phyloP scores from a whole-genome alignment of 2,329 filamentous ascomycete genomes.

The Colletotrichum trifolii region DNA sequence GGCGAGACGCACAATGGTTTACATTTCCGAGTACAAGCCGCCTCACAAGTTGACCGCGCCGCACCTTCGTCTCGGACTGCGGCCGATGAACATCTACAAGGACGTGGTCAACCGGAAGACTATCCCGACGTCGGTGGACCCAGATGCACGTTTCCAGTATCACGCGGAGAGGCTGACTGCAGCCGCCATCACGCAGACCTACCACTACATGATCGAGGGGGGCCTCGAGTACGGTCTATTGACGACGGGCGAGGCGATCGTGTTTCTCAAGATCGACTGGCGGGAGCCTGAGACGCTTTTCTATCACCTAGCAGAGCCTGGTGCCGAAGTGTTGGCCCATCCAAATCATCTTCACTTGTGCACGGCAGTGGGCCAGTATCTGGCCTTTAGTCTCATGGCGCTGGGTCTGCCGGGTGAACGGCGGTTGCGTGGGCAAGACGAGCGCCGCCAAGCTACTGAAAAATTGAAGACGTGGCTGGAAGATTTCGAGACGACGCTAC shows the following conservation, averaged over 20 bases:
- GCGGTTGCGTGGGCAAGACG: slow-evolving; percentile 37
- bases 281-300: slow-evolving; percentile 41
- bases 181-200: slow-evolving; percentile 58
- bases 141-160: slow-evolving; percentile 47
- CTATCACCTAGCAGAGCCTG: slow-evolving; percentile 47
- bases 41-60: slow-evolving; percentile 57
- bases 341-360: slow-evolving; percentile 36
- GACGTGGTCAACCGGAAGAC: slow-evolving; percentile 41
- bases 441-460: slow-evolving; percentile 29
- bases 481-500: slow-evolving; percentile 42
- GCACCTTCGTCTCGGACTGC: slow-evolving; percentile 55
- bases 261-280: slow-evolving; percentile 53
- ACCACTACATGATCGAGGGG: slow-evolving; percentile 60
- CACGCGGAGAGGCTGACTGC: slow-evolving; percentile 50
- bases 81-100: slow-evolving; percentile 50
- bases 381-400: slow-evolving; percentile 45
- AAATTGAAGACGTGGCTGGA: slow-evolving; percentile 38
- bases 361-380: slow-evolving; percentile 44
- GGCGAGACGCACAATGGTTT: slow-evolving; percentile 40
- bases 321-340: slow-evolving; percentile 41
- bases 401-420: slow-evolving; percentile 33
- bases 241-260: slow-evolving; percentile 54
- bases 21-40: slow-evolving; percentile 57
- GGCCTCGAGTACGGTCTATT: slow-evolving; percentile 57
- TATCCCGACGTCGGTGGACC: slow-evolving; percentile 41